Conservation (phyloP, 2,329 filamentous ascomycete genomes). For the Colletotrichum tofieldiae region DNA sequence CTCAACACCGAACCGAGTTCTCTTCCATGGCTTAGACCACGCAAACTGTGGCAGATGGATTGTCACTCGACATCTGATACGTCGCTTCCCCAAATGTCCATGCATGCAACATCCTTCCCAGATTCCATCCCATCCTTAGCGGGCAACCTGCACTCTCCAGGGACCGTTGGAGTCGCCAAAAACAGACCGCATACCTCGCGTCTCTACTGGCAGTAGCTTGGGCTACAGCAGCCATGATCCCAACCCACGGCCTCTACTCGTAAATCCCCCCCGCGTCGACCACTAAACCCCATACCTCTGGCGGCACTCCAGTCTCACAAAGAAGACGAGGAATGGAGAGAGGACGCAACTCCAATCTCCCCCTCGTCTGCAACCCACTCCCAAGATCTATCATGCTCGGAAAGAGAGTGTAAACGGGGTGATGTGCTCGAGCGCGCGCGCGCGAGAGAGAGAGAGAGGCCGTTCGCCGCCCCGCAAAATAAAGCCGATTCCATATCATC, state of each 20-base stretch:
- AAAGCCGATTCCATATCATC: slow-evolving; percentile 20
- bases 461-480: slow-evolving; percentile 27
- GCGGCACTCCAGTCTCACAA: slow-evolving; percentile 23
- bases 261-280: slow-evolving; percentile 16
- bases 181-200: background rate
- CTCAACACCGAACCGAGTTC: background rate
- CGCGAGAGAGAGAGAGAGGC: background rate
- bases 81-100: background rate
- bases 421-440: background rate
- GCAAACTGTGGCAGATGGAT: background rate
- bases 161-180: background rate
- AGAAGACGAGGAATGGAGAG: slow-evolving; percentile 22
- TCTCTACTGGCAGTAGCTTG: background rate
- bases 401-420: background rate
- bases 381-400: background rate
- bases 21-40: background rate
- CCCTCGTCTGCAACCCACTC: background rate
- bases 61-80: background rate
- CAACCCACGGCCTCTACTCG: slow-evolving; percentile 5
- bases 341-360: slow-evolving; percentile 22
- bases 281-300: slow-evolving; percentile 35
- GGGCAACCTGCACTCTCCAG: background rate
- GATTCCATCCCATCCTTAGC: background rate
- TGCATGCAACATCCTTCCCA: slow-evolving; percentile 13
- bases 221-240: slow-evolving; percentile 28